Evolutionary conservation across 2,329 filamentous ascomycete species (phyloP).

Genomic region (Diplocarpon mali): DNA sequence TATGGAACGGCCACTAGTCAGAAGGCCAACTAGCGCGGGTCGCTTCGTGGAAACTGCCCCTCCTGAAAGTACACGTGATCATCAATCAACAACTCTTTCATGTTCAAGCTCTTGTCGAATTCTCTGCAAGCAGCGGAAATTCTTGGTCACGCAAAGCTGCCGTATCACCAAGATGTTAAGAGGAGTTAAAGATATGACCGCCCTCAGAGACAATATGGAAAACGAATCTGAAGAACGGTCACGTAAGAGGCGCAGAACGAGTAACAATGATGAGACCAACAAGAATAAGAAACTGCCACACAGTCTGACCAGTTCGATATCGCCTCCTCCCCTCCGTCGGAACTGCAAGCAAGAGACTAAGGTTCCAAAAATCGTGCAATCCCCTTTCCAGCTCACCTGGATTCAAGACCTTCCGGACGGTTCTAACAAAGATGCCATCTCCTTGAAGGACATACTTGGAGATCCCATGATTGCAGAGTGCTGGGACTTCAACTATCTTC

Average conservation of each 20-base stretch:
- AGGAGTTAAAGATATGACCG: too few species aligned
- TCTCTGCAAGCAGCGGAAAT: too few species aligned
- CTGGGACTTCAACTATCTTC: constrained; percentile 46
- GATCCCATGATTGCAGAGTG: constrained; percentile 45
- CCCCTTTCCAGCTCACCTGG: constrained; percentile 47
- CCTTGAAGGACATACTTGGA: constrained; percentile 45
- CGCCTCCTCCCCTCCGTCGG: constrained; percentile 22
- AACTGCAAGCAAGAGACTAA: background rate
- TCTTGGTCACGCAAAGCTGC: too few species aligned
- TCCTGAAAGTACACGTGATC: too few species aligned
- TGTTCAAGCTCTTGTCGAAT: too few species aligned
- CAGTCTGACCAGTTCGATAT: constrained; percentile 19
- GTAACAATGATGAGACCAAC: constrained; percentile 4
- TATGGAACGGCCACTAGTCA: constrained; percentile 8
- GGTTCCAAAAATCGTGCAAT: constrained; percentile 26
- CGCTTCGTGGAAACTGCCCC: too few species aligned
- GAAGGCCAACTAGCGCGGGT: background rate
- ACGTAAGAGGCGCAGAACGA: constrained; percentile 21
- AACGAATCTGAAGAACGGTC: constrained; percentile 17
- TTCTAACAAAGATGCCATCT: constrained; percentile 45
- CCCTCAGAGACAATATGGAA: too few species aligned
- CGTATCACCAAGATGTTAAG: too few species aligned
- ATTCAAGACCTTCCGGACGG: constrained; percentile 40
- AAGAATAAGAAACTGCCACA: constrained; percentile 6
- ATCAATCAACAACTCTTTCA: too few species aligned